Evolutionary conservation across 345 rosid genomes (phyloP), one percentile per base, ranked within the genome.

Genomic region (Gossypium herbaceum): DNA sequence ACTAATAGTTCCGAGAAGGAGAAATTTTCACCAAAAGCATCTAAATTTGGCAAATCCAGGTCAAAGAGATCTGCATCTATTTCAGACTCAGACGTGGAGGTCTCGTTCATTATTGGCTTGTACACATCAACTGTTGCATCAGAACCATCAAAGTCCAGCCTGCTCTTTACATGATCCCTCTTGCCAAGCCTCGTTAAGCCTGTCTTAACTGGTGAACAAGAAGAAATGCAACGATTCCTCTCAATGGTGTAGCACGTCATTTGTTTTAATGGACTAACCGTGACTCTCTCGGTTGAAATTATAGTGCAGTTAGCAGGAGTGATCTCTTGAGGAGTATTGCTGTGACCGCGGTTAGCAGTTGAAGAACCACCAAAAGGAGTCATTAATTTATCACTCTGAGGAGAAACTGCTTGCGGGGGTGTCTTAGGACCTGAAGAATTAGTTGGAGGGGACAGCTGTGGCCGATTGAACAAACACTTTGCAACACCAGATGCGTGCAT

Each of bases 151-250:
- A 95, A 95, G 76, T 93, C 93, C 22, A 95, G 88, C 81, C 94
- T 89, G 80, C 97, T 93, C 77, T 93, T 95, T 29, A 91, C 94
- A 67, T 85, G 84, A 73, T 86, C 93, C 79, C 94, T 84, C 84
- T 81, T 89, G 63, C 73, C 82, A 0, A 72, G 41, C 81, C 88
- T 86, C 79, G 66, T 85, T 72, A 71, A 52, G 47, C 78, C 81
- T 20, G 88, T 59, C 84, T 91, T 93, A 54, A 72, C 77, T 0
- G 97, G 98, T 1, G 94, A 92, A 13, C 90, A 84, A 57, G 95
- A 83, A 75, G 98, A 90, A 77, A 93, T 80, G 75, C 87, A 78
- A 67, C 73, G 93, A 79, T 87, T 92, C 70, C 97, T 91, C 81
- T 95, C 94, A 71, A 95, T 77, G 13, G 89, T 87, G 86, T 89